Percentiles rank a stretch among this genome's conserved stretches.
Evolutionary conservation across 768 basidiomycete genomes (phyloP).

Genomic region (Sarcomyxa edulis): DNA sequence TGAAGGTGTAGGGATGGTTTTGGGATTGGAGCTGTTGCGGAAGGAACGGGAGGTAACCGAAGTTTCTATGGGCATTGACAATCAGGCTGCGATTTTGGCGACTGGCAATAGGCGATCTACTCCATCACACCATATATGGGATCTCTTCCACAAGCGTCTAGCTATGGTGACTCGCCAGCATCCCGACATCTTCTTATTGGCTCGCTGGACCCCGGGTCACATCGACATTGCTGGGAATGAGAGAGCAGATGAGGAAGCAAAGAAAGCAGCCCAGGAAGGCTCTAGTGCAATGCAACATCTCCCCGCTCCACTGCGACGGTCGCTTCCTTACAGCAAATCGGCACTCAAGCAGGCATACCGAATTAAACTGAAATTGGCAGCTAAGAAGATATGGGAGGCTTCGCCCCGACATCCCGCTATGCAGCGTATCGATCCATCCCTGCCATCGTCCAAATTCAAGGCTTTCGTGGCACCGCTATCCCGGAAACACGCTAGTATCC

Average conservation of each 20-base stretch:
- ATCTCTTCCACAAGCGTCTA: conserved; percentile 1
- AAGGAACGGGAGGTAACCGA: neutral
- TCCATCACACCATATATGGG: conserved; percentile 6
- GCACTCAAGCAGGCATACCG: conserved; percentile 8
- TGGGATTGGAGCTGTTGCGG: conserved; percentile 19
- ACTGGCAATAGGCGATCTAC: neutral
- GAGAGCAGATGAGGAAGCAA: conserved; percentile 14
- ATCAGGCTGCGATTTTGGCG: conserved; percentile 7
- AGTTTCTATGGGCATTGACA: conserved; percentile 9
- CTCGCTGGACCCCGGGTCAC: conserved; percentile 20
- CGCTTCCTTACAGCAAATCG: conserved; percentile 12
- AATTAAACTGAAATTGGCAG: conserved; percentile 3
- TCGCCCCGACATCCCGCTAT: conserved; percentile 5
- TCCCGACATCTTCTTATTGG: neutral
- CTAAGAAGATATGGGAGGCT: conserved; percentile 5
- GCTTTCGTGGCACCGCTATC: neutral
- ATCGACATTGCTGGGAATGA: conserved; percentile 18
- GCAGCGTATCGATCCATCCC: conserved; percentile 7
- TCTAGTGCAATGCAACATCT: neutral
- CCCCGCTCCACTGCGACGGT: conserved; percentile 4
- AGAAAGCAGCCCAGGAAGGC: neutral
- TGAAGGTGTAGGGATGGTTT: conserved; percentile 19
- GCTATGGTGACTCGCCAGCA: neutral
- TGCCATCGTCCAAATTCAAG: conserved; percentile 9
- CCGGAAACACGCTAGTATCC: conserved; percentile 9